These are phyloP conservation scores for Globisporangium radiosum DNA, from an alignment of 352 stramenopile species.

Conservation along the genomic window DNA sequence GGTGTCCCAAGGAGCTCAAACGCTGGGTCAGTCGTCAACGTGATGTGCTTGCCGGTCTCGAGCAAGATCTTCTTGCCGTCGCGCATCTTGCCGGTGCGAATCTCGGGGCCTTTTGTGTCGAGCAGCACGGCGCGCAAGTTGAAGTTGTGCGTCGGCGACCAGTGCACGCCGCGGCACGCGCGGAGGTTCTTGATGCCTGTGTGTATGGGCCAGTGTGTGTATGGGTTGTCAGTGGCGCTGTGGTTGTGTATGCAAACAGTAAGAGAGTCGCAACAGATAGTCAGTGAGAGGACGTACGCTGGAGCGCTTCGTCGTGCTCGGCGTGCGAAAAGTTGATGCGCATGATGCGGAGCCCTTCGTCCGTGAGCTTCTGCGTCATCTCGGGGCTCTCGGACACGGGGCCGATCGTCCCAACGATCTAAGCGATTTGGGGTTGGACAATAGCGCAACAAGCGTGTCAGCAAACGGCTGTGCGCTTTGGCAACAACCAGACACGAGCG, in stretches of 20 bases:
- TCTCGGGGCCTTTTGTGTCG: conserved; percentile 94
- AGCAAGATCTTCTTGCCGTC: conserved; percentile 85
- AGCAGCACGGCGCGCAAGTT: conserved; percentile 91
- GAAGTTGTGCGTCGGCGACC: conserved; percentile 52
- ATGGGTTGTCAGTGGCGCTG: neutral
- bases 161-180: conserved; percentile 79
- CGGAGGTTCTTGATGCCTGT: conserved; percentile 60
- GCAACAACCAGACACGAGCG: too few species aligned
- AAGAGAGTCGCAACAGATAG: neutral
- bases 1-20: conserved; percentile 72
- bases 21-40: conserved; percentile 81
- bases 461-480: too few species aligned
- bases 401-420: conserved; percentile 93
- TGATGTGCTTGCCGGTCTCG: conserved; percentile 77
- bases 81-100: conserved; percentile 89
- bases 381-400: conserved; percentile 72
- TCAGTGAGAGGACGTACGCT: conserved; percentile 21
- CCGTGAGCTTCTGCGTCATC: conserved; percentile 79
- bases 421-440: neutral
- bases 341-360: conserved; percentile 89
- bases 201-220: neutral
- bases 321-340: conserved; percentile 96
- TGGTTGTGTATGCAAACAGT: neutral
- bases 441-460: too few species aligned
- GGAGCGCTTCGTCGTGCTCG: conserved; percentile 76